Evolutionary conservation across 352 stramenopile genomes (phyloP).

Genomic region (Pythium folliculosum): DNA sequence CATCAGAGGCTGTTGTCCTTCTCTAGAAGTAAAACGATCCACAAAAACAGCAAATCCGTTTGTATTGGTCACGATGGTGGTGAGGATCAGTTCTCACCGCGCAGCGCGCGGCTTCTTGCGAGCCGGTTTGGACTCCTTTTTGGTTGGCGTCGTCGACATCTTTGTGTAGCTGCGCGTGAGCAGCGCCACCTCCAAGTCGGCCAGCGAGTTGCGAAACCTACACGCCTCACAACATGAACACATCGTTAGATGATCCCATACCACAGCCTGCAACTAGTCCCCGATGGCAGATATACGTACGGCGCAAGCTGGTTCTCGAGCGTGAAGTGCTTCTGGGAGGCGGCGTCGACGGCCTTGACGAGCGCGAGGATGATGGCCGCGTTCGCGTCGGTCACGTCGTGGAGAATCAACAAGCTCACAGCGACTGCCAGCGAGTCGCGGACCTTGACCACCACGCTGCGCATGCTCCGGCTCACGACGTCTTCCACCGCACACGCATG

Average conservation of each 20-base stretch:
- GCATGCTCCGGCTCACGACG: conserved; percentile 27
- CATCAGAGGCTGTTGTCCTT: too few species aligned
- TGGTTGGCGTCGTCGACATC: not conserved
- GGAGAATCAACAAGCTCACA: conserved; percentile 29
- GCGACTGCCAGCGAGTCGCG: conserved; percentile 27
- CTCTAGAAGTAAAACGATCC: not conserved
- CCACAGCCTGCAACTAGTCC: too few species aligned
- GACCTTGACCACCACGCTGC: conserved; percentile 29
- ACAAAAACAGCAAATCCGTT: not conserved
- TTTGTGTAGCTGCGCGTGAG: conserved; percentile 18
- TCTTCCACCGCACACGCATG: conserved; percentile 13
- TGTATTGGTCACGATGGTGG: too few species aligned
- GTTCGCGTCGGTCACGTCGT: conserved; percentile 13
- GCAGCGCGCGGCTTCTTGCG: conserved; percentile 11
- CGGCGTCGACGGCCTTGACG: conserved; percentile 23
- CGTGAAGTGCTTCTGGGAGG: conserved; percentile 22
- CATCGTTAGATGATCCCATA: too few species aligned
- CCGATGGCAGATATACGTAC: conserved; percentile 14
- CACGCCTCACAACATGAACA: too few species aligned
- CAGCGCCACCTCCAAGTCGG: conserved; percentile 24
- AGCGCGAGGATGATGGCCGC: conserved; percentile 23
- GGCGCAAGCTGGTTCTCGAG: conserved; percentile 23
- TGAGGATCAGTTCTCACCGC: not conserved
- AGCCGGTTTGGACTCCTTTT: not conserved
- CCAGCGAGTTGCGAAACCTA: conserved; percentile 29